Evolutionary conservation across 352 stramenopile genomes (phyloP).

Genomic region (Phytophthora pisi): DNA sequence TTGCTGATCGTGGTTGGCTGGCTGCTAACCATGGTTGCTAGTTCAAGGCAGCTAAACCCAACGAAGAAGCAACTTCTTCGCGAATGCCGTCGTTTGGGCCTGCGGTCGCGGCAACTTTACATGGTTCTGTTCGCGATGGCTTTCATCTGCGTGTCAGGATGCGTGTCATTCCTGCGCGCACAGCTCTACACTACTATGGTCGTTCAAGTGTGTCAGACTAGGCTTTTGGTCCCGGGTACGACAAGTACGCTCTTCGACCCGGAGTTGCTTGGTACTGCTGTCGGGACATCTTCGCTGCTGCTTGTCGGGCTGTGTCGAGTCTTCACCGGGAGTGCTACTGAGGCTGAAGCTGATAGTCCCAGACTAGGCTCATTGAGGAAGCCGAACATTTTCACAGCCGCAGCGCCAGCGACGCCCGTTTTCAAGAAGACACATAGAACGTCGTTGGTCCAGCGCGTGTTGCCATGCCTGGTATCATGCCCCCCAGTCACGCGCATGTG

Average conservation of each 20-base stretch:
- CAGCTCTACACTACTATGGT: constrained; percentile 77
- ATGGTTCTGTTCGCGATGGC: constrained; percentile 37
- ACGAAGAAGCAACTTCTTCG: constrained; percentile 44
- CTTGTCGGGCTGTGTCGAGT: constrained; percentile 25
- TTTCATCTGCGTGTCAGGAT: constrained; percentile 49
- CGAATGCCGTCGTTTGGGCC: constrained; percentile 37
- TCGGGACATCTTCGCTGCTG: constrained; percentile 28
- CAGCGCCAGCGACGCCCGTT: neutral
- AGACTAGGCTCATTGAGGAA: constrained; percentile 5
- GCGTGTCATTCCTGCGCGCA: constrained; percentile 66
- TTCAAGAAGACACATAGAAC: constrained; percentile 7
- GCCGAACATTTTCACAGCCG: constrained; percentile 8
- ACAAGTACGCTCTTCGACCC: constrained; percentile 43
- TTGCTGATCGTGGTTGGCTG: constrained; percentile 54
- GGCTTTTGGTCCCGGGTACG: constrained; percentile 38
- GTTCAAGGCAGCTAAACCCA: constrained; percentile 50
- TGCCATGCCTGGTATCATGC: constrained; percentile 24
- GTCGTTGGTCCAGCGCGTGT: constrained; percentile 3
- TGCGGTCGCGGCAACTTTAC: constrained; percentile 43
- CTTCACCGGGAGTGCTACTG: constrained; percentile 1
- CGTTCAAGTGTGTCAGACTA: constrained; percentile 69
- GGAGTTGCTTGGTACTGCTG: constrained; percentile 43
- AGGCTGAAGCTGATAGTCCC: neutral
- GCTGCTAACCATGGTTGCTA: constrained; percentile 48
- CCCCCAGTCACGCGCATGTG: constrained; percentile 46